Evolutionary conservation across 495 filamentous ascomycete genomes (phyloP), one percentile per base, ranked within the genome.

Genomic region (Xylaria palmicola): DNA sequence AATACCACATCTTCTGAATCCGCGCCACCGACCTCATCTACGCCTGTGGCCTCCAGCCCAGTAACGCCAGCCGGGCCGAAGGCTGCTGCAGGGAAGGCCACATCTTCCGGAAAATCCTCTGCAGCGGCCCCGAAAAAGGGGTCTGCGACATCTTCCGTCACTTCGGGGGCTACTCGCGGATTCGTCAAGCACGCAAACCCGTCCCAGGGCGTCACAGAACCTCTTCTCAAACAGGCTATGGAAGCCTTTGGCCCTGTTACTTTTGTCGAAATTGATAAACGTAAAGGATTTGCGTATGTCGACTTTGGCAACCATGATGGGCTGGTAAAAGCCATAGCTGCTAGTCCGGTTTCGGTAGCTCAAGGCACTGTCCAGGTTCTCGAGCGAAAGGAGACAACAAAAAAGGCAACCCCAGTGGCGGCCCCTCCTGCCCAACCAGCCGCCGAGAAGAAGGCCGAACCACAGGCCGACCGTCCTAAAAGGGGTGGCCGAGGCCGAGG

Each of bases 111-210:
- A 15, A 72, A 69, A 62, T 58, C 58, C n/a, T n/a, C n/a, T 0
- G 50, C n/a, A 67, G n/a, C 41, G 6, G 1, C 49, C 6, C 68
- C 69, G 61, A 69, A 68, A 50, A 70, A 67, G 20, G 63, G 57
- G 0, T 64, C 62, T 3, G 22, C 59, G 20, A 56, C 69, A 22
- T 40, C 72, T 15, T 41, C 65, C 6, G 62, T 84, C 62, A 70
- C 80, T 26, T 70, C 85, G 8, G 84, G 84, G 4, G 84, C 88
- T 6, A 90, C 85, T 1, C 87, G 90, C 68, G 92, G 90, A n/a
- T 97, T 96, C 70, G 79, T 96, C 65, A 96, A 96, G 68, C 92
- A 96, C 66, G 92, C 92, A 55, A 95, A 94, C 71, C 85, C 90
- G 19, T 92, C 91, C 1, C 92, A 96, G 71, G 92, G 92, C 17